phyloP scores from a whole-genome alignment of 1,139 yeast species.

The Candida anutae region DNA sequence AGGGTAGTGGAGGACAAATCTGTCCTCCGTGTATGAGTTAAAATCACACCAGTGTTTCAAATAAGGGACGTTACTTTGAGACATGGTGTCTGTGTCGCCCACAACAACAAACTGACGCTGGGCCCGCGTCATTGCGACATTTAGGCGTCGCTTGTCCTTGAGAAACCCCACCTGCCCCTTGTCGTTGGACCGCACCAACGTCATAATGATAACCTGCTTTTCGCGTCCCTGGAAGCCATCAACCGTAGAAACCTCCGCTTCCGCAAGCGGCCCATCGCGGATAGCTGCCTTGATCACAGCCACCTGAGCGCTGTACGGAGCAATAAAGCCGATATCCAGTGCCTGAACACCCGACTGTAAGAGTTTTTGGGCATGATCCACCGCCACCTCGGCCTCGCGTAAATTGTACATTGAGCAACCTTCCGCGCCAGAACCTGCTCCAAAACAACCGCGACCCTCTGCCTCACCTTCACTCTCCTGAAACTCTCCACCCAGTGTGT shows the following conservation, averaged over 20 bases:
- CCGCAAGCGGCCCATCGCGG: slow-evolving; percentile 11
- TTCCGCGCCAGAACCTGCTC: slow-evolving; percentile 15
- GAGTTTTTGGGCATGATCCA: slow-evolving; percentile 47
- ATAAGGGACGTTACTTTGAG: slow-evolving; percentile 35
- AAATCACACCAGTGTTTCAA: slow-evolving; percentile 62
- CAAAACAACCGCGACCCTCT: slow-evolving; percentile 7
- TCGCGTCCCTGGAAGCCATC: slow-evolving; percentile 54
- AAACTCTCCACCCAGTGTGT: slow-evolving; percentile 86
- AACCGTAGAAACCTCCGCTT: slow-evolving; percentile 36
- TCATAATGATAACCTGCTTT: slow-evolving; percentile 49
- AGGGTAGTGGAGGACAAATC: slow-evolving; percentile 67
- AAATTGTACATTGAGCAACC: slow-evolving; percentile 74
- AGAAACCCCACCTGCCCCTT: slow-evolving; percentile 50
- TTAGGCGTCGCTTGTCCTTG: slow-evolving; percentile 52
- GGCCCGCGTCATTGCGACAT: slow-evolving; percentile 91
- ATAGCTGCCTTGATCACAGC: slow-evolving; percentile 43
- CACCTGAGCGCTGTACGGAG: slow-evolving; percentile 90
- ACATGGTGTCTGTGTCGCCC: slow-evolving; percentile 69
- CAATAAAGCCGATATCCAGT: slow-evolving; percentile 65
- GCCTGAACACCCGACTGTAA: slow-evolving; percentile 39
- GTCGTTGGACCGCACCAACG: slow-evolving; percentile 52
- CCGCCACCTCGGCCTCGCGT: slow-evolving; percentile 59
- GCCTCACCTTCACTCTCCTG: slow-evolving; percentile 49
- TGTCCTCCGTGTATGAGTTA: slow-evolving; percentile 43
- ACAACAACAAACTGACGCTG: slow-evolving; percentile 77